Base-by-base conservation (phyloP, 148 eudicot species). In the Tetragonia tetragonoides region DNA sequence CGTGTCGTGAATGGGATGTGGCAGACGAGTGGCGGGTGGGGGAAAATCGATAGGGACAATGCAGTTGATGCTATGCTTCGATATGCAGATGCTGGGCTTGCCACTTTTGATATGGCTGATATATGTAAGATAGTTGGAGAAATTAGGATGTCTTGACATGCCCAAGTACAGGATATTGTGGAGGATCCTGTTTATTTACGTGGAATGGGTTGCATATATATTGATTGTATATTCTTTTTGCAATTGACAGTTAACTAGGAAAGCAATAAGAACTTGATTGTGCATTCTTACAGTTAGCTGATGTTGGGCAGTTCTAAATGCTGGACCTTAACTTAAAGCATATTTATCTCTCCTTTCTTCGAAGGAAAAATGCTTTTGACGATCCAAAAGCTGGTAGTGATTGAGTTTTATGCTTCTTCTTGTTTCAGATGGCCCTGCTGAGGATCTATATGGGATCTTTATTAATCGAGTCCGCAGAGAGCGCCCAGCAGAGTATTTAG, bases 381-480 rank as follows among this genome's bases (percentile, higher is more conserved):
- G 10, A 47, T 77, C n/a, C n/a, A 41, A 60, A 57, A 38, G 60
- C 20, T 34, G 53, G 20, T 24, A n/a, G 14, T 61, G 49, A 73
- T 62, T 61, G 44, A 17, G 10, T 54, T 66, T 21, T 46, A n/a
- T 68, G 40, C 66, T 7, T 70, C 46, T 18, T 61, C 56, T 79
- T 54, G 41, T 78, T 53, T 76, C 84, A 95, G 99, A 95, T 90
- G 99, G 99, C 47, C 99, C 97, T 73, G 97, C 99, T 34, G 97
- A 95, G 83, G 99, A 93, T 88, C 93, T 95, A 54, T 95, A 93
- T 86, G 99, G 97, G 18, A 90, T 95, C 78, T 95, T 93, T 79
- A 95, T 95, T n/a, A 95, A 95, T 81, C 85, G 92, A 83, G 97
- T 95, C 37, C 94, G 99, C 21, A 85, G 97, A 68, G 97, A 93